Evolutionary conservation across 225 moss, liverwort and hornwort species (phyloP), one percentile per base, ranked within the genome.

Genomic region (Rhytidiadelphus loreus): DNA sequence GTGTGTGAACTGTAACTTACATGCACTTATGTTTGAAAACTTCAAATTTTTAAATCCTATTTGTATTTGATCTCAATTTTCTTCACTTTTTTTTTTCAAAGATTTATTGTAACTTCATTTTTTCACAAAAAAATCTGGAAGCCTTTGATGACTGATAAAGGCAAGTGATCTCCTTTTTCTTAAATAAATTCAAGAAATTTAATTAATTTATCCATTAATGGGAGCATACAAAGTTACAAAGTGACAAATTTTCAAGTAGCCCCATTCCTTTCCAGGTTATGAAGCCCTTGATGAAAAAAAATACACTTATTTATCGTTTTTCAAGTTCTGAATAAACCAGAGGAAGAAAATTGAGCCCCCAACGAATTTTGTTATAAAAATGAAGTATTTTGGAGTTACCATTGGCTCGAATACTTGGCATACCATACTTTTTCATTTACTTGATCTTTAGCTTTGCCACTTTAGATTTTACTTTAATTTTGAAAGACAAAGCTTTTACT

Each of bases 1-100:
- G 14, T n/a, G 2, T n/a, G 16, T 9, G 7, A n/a, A 16, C n/a
- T n/a, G n/a, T n/a, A n/a, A n/a, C 0, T 78, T 0, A 11, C 2
- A 55, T 37, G 25, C 1, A 56, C 7, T 4, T 37, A 25, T n/a
- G 2, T 7, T 77, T 6, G 24, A 55, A 77, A 37, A 15, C 37
- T 77, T 9, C 9, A 77, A n/a, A 37, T 6, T 33, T 21, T 35
- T 3, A 35, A 9, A 52, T 3, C 6, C 22, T 33, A 6, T 77
- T 37, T 46, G 6, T 14, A 23, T 25, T 55, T 16, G 3, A 35
- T 77, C 3, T 37, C 20, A 25, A 23, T 53, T 77, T 37, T 15
- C 14, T 24, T 76, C 14, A 50, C 3, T 52, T 14, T 21, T 9
- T 8, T 9, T 52, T 9, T 52, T 23, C 22, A 46, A 76, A 33